Evolutionary conservation across 495 filamentous ascomycete species (phyloP).

Genomic region (Umbilicaria muhlenbergii): DNA sequence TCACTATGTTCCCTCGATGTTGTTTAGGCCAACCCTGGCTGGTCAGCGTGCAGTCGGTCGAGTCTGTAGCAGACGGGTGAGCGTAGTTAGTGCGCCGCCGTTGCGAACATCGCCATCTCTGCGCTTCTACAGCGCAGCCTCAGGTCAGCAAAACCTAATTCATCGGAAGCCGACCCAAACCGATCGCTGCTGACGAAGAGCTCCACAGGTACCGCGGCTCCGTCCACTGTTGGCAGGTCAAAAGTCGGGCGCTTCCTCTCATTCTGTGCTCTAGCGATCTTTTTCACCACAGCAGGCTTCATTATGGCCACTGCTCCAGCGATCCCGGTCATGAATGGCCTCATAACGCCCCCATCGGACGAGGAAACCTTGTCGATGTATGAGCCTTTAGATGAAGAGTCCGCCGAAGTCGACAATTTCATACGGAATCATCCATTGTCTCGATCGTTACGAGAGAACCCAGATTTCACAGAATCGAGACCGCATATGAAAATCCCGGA

Average conservation of each 20-base stretch:
- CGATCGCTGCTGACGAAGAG: too few relatives aligned
- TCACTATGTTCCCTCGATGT: too few relatives aligned
- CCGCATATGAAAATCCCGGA: conserved; percentile 77
- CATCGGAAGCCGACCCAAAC: too few relatives aligned
- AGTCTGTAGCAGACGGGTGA: too few relatives aligned
- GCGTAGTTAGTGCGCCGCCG: too few relatives aligned
- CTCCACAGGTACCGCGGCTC: too few relatives aligned
- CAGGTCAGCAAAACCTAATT: too few relatives aligned
- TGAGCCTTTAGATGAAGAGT: conserved; percentile 40
- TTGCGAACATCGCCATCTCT: too few relatives aligned
- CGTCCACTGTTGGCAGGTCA: too few relatives aligned
- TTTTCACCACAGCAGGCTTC: conserved; percentile 13
- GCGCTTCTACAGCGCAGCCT: too few relatives aligned
- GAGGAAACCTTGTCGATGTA: conserved; percentile 58
- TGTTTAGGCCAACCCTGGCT: too few relatives aligned
- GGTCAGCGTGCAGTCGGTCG: too few relatives aligned
- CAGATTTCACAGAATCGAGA: conserved; percentile 57
- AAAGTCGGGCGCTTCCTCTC: conserved; percentile 9
- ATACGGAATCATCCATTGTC: conserved; percentile 65
- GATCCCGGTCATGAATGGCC: conserved; percentile 7
- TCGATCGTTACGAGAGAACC: conserved; percentile 44
- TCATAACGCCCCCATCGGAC: conserved; percentile 35
- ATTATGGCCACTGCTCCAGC: conserved; percentile 11
- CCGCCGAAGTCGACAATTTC: conserved; percentile 48
- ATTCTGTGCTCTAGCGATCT: conserved; percentile 9